Evolutionary conservation across 257 asterid species (phyloP).

Genomic region (Ilex aquifolium): DNA sequence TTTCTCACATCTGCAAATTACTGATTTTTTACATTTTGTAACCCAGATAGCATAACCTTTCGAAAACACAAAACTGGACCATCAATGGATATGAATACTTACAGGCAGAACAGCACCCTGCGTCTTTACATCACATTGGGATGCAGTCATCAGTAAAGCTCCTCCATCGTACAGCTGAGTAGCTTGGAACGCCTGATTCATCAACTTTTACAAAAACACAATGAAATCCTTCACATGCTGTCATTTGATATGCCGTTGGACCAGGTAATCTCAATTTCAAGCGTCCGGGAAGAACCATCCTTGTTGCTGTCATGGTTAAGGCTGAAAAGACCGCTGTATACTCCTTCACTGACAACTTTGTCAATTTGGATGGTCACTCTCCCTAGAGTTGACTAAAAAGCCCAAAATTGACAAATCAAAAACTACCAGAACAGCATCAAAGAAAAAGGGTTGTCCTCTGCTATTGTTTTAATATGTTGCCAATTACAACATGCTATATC

Average conservation of each 20-base stretch:
- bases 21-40: conserved; percentile 14
- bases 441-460: not conserved
- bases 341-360: conserved; percentile 75
- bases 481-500: not conserved
- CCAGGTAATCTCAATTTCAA: conserved; percentile 77
- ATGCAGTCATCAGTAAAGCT: not conserved
- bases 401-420: conserved; percentile 13
- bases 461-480: conserved; percentile 3
- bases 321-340: conserved; percentile 52
- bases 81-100: conserved; percentile 15
- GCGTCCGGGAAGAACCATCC: conserved; percentile 51
- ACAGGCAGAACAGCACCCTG: not conserved
- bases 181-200: conserved; percentile 12
- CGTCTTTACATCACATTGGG: not conserved
- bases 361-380: conserved; percentile 68
- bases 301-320: conserved; percentile 47
- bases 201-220: not conserved
- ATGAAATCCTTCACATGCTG: conserved; percentile 21
- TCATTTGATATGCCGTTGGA: conserved; percentile 38
- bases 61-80: conserved; percentile 13
- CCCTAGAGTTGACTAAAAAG: conserved; percentile 62
- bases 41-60: conserved; percentile 1
- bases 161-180: not conserved
- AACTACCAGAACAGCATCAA: not conserved
- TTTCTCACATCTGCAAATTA: conserved; percentile 7